These are phyloP conservation scores for Aspergillus jensenii DNA, from an alignment of 2,329 filamentous ascomycete species.

Conservation along the genomic window DNA sequence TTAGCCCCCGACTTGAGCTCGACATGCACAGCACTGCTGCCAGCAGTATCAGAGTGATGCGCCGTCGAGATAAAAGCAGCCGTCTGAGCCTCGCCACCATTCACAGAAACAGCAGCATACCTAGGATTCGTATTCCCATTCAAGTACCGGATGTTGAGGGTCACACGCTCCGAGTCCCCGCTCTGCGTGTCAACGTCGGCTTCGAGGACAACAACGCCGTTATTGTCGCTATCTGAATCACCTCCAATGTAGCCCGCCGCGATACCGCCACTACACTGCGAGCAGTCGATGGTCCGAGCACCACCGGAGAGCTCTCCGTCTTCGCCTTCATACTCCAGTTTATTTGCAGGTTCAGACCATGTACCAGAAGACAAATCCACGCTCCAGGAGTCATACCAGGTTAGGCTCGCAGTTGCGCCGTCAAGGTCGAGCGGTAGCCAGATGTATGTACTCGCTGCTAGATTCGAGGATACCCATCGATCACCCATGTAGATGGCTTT, in stretches of 20 bases:
- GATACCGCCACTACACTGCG: slow-evolving; percentile 52
- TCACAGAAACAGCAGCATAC: slow-evolving; percentile 57
- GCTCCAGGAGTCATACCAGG: not conserved
- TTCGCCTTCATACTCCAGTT: not conserved
- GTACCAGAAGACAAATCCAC: not conserved
- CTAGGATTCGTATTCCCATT: slow-evolving; percentile 57
- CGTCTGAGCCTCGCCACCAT: slow-evolving; percentile 48
- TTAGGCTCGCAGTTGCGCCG: not conserved
- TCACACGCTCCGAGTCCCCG: slow-evolving; percentile 43
- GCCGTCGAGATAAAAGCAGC: slow-evolving; percentile 54
- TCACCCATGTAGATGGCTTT: slow-evolving; percentile 60
- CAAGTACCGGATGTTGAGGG: slow-evolving; percentile 55
- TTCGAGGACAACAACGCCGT: slow-evolving; percentile 50
- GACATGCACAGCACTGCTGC: slow-evolving; percentile 1
- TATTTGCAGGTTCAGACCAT: too few relatives aligned
- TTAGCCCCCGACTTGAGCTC: slow-evolving; percentile 28
- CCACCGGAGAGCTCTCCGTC: not conserved
- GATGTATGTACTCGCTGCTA: slow-evolving; percentile 62
- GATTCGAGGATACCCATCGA: slow-evolving; percentile 62
- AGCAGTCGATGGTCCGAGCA: slow-evolving; percentile 48
- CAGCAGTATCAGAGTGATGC: not conserved
- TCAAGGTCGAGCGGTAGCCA: slow-evolving; percentile 58
- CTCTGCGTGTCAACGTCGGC: slow-evolving; percentile 42
- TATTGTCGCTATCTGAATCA: slow-evolving; percentile 20
- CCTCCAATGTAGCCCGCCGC: slow-evolving; percentile 57